Conservation (phyloP, 2,329 filamentous ascomycete genomes). For the Fusarium drepaniforme region DNA sequence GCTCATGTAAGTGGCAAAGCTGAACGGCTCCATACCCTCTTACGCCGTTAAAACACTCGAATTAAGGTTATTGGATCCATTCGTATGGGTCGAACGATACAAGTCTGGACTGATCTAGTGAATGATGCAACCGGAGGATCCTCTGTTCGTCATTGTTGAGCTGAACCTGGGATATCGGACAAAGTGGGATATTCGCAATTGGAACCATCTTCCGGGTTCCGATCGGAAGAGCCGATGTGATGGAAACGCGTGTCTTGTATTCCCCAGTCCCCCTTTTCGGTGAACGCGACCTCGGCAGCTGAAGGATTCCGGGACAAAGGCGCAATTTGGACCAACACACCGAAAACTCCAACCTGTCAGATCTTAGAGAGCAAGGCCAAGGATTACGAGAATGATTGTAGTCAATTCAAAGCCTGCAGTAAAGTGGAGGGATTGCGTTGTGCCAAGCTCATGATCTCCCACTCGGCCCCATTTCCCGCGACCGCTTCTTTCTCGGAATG, state of each 20-base stretch:
- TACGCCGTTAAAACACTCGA: neutral
- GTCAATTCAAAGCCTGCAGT: neutral
- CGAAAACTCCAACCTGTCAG: neutral
- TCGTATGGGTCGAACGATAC: neutral
- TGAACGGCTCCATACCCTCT: neutral
- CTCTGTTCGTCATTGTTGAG: neutral
- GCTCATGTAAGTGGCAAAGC: neutral
- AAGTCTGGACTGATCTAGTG: neutral
- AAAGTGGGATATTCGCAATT: neutral
- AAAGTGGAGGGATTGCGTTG: neutral
- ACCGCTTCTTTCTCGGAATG: neutral
- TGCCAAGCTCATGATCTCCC: constrained; percentile 3
- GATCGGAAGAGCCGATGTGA: neutral
- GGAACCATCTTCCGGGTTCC: neutral
- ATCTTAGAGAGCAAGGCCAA: neutral
- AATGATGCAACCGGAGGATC: neutral
- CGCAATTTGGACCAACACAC: neutral
- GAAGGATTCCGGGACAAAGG: neutral
- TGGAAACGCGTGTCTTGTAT: neutral
- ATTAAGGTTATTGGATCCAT: neutral
- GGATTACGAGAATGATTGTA: neutral
- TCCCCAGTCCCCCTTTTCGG: neutral
- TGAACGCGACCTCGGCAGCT: neutral
- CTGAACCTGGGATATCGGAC: neutral
- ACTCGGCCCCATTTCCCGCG: neutral